These are phyloP conservation scores for Ceratocystis destructans DNA, from an alignment of 2,329 filamentous ascomycete species.

Conservation along the genomic window DNA sequence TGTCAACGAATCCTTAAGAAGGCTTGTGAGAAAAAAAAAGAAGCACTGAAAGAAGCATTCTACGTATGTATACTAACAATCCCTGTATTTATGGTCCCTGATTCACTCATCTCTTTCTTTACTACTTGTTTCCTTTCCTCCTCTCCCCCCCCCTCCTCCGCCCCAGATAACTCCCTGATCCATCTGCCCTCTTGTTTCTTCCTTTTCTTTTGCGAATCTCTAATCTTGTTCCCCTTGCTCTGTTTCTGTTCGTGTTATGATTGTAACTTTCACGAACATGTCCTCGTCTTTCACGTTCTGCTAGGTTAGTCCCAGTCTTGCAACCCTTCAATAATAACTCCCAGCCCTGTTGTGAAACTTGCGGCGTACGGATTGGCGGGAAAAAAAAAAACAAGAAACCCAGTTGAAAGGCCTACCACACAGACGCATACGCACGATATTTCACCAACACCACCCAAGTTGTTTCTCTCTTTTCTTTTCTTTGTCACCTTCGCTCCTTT, in stretches of 20 bases:
- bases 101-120: neutral
- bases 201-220: neutral
- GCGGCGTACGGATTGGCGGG: constrained; percentile 1
- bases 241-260: too few relatives aligned
- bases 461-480: neutral
- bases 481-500: neutral
- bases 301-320: constrained; percentile 11
- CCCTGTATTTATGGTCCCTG: constrained; percentile 1
- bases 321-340: constrained; percentile 8
- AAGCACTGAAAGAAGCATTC: constrained; percentile 6
- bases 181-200: constrained; percentile 3
- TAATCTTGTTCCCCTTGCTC: neutral
- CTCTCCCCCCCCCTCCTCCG: neutral
- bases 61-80: neutral
- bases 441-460: neutral
- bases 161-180: neutral
- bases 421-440: neutral
- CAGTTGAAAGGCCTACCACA: neutral
- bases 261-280: neutral
- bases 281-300: neutral
- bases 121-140: neutral
- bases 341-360: constrained; percentile 14
- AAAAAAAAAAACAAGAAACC: constrained; percentile 4
- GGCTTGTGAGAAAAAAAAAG: neutral
- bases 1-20: neutral